Evolutionary conservation across 2,329 filamentous ascomycete genomes (phyloP).

Genomic region (Neodidymelliopsis sp.): DNA sequence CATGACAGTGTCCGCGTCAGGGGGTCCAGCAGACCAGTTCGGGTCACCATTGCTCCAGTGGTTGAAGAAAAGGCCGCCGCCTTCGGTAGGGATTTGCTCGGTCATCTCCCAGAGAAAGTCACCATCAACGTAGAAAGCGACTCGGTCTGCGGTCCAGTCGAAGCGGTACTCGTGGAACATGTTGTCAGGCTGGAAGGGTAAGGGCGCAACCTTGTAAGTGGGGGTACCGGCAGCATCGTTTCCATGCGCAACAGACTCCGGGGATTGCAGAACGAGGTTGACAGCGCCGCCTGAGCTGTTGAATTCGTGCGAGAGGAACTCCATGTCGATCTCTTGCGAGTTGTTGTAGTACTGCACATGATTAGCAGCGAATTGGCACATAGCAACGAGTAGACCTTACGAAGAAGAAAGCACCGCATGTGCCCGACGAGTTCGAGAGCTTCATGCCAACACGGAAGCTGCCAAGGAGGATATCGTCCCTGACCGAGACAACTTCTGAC

Average conservation of each 20-base stretch:
- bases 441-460: conserved; percentile 74
- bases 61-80: conserved; percentile 73
- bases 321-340: conserved; percentile 81
- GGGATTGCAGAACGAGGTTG: conserved; percentile 79
- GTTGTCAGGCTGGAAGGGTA: conserved; percentile 71
- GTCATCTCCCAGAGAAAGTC: conserved; percentile 63
- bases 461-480: conserved; percentile 72
- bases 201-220: conserved; percentile 63
- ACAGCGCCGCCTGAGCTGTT: conserved; percentile 65
- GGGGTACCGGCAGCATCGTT: conserved; percentile 69
- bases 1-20: conserved; percentile 66
- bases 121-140: conserved; percentile 75
- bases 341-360: conserved; percentile 73
- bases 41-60: conserved; percentile 81
- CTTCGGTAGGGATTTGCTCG: conserved; percentile 63
- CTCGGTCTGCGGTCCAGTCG: conserved; percentile 70
- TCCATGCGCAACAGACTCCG: conserved; percentile 63
- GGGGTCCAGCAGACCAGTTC: conserved; percentile 75
- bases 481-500: conserved; percentile 69
- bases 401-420: conserved; percentile 83
- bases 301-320: conserved; percentile 75
- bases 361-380: conserved; percentile 16
- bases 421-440: conserved; percentile 67
- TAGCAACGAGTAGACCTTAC: conserved; percentile 52
- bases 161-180: conserved; percentile 81